A percentile compares a stretch with the other conserved stretches of the same genome.
Conservation (phyloP, 352 stramenopile species). For the Phytopythium sindhum region DNA sequence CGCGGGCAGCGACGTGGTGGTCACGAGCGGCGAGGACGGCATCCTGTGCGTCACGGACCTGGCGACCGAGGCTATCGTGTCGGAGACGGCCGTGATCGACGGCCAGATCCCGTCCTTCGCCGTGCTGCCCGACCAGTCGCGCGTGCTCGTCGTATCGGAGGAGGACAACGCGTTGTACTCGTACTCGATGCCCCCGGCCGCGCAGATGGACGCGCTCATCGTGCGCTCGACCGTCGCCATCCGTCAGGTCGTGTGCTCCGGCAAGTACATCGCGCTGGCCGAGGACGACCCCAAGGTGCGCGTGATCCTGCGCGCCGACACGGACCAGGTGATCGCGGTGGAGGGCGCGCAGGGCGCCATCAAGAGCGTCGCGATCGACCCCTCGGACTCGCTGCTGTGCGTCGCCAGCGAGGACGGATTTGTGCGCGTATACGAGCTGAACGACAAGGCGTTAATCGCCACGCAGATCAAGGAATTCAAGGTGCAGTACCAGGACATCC, state of each 20-base stretch:
- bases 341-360: constrained; percentile 59
- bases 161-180: constrained; percentile 70
- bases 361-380: constrained; percentile 75
- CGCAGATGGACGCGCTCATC: constrained; percentile 51
- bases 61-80: constrained; percentile 38
- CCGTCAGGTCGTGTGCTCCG: constrained; percentile 61
- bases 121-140: constrained; percentile 62
- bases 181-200: constrained; percentile 57
- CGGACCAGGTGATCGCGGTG: constrained; percentile 57
- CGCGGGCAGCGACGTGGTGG: constrained; percentile 49
- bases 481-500: constrained; percentile 57
- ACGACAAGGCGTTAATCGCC: constrained; percentile 34
- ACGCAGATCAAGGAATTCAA: constrained; percentile 45
- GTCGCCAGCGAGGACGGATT: constrained; percentile 63
- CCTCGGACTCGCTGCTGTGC: constrained; percentile 59
- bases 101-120: constrained; percentile 64
- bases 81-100: constrained; percentile 50
- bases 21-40: constrained; percentile 78
- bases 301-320: constrained; percentile 51
- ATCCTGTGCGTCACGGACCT: constrained; percentile 77
- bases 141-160: constrained; percentile 63
- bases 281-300: constrained; percentile 73
- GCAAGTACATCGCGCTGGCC: constrained; percentile 60
- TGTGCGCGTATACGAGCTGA: constrained; percentile 63
- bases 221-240: constrained; percentile 74